phyloP scores from a whole-genome alignment of 257 asterid genomes.

The Nicotiana tomentosiformis region DNA sequence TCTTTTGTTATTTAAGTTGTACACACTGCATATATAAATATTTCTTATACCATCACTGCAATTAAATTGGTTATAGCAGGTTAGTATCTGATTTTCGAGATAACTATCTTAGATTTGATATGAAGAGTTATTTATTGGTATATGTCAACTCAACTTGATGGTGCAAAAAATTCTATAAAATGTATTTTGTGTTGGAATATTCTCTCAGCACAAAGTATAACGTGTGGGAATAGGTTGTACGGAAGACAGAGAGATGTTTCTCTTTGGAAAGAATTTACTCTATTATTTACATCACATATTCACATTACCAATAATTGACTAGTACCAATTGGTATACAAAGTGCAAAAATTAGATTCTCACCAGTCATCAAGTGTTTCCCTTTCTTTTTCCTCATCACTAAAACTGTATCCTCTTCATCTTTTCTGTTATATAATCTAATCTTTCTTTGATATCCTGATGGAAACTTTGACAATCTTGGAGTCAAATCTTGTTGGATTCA shows the following conservation, averaged over 20 bases:
- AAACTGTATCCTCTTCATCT: not conserved
- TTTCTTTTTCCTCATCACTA: not conserved
- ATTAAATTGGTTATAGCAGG: too few species aligned
- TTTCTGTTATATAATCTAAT: not conserved
- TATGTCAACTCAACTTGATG: not conserved
- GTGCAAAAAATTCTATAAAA: not conserved
- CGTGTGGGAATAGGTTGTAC: not conserved
- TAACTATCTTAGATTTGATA: too few species aligned
- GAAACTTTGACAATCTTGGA: conserved; percentile 7
- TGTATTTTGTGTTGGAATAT: conserved; percentile 26
- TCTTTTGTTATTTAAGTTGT: not conserved
- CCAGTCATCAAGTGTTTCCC: not conserved
- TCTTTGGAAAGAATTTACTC: not conserved
- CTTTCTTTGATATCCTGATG: not conserved
- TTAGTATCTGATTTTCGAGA: too few species aligned
- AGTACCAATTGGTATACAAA: not conserved
- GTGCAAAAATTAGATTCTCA: not conserved
- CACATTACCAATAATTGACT: not conserved
- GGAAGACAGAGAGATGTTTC: not conserved
- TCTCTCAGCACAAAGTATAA: conserved; percentile 29
- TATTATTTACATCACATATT: not conserved
- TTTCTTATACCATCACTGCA: not conserved
- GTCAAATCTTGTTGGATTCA: conserved; percentile 23
- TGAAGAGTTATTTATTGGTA: not conserved
- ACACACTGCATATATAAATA: too few species aligned